These are phyloP conservation scores for Ascochyta koolunga DNA, from an alignment of 2,329 filamentous ascomycete genomes.

Conservation along the genomic window DNA sequence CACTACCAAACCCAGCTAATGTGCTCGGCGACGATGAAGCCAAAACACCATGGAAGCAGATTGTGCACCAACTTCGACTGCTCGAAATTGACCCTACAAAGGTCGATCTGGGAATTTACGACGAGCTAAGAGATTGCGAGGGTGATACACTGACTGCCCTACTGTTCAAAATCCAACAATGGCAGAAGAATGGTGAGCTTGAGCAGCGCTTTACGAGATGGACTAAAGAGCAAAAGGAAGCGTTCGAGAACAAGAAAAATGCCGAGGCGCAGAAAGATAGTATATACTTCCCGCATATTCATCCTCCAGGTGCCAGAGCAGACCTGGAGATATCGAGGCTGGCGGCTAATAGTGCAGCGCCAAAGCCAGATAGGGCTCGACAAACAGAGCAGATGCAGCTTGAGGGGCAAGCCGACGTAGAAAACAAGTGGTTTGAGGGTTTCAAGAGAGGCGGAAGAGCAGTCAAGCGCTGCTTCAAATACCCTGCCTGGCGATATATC, in stretches of 20 bases:
- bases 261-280: too few relatives aligned
- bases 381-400: not conserved
- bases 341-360: too few relatives aligned
- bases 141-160: not conserved
- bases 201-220: conserved; percentile 3
- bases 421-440: not conserved
- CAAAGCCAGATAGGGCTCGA: not conserved
- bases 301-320: too few relatives aligned
- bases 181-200: not conserved
- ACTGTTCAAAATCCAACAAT: not conserved
- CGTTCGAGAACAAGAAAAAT: not conserved
- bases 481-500: conserved; percentile 7
- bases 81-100: not conserved
- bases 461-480: not conserved
- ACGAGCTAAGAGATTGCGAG: not conserved
- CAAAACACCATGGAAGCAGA: not conserved
- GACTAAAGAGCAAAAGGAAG: not conserved
- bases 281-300: too few relatives aligned
- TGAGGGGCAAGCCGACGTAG: not conserved
- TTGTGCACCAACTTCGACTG: not conserved
- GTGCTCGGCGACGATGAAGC: conserved; percentile 1
- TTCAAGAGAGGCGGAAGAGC: not conserved
- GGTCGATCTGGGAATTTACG: not conserved
- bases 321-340: too few relatives aligned
- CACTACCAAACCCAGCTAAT: conserved; percentile 5